These are phyloP conservation scores for Raffaelea albimanens DNA, from an alignment of 2,329 filamentous ascomycete species.

Conservation along the genomic window DNA sequence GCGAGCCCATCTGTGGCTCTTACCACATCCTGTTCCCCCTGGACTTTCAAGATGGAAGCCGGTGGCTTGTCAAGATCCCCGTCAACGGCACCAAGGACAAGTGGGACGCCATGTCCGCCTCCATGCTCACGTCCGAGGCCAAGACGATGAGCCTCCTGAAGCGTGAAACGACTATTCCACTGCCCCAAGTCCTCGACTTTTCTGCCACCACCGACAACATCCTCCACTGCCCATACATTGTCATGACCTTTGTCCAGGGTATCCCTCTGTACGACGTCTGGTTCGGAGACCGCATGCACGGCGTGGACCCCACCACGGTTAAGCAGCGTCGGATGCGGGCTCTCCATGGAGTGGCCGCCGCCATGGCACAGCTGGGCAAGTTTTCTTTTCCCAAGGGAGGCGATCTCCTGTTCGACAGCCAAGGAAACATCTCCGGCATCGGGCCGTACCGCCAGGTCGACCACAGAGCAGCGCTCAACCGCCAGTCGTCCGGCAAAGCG, in stretches of 20 bases:
- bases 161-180: slow-evolving; percentile 19
- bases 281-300: slow-evolving; percentile 14
- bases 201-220: slow-evolving; percentile 15
- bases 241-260: slow-evolving; percentile 17
- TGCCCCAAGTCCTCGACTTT: slow-evolving; percentile 21
- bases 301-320: slow-evolving; percentile 7
- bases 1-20: slow-evolving; percentile 14
- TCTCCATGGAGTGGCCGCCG: not conserved
- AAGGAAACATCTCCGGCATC: not conserved
- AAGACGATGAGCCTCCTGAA: slow-evolving; percentile 20
- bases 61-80: slow-evolving; percentile 17
- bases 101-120: slow-evolving; percentile 13
- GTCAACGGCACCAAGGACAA: slow-evolving; percentile 12
- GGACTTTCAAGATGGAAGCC: slow-evolving; percentile 11
- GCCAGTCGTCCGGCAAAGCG: not conserved
- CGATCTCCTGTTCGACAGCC: not conserved
- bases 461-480: not conserved
- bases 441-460: not conserved
- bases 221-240: slow-evolving; percentile 18
- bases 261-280: slow-evolving; percentile 18
- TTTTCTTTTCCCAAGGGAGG: not conserved
- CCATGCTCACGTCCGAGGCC: slow-evolving; percentile 16
- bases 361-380: not conserved
- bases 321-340: not conserved
- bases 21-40: slow-evolving; percentile 17